Percentiles rank a stretch among this genome's conserved stretches.
These are phyloP conservation scores for Neurospora sp. DNA, from an alignment of 2,329 filamentous ascomycete genomes.

Conservation along the genomic window DNA sequence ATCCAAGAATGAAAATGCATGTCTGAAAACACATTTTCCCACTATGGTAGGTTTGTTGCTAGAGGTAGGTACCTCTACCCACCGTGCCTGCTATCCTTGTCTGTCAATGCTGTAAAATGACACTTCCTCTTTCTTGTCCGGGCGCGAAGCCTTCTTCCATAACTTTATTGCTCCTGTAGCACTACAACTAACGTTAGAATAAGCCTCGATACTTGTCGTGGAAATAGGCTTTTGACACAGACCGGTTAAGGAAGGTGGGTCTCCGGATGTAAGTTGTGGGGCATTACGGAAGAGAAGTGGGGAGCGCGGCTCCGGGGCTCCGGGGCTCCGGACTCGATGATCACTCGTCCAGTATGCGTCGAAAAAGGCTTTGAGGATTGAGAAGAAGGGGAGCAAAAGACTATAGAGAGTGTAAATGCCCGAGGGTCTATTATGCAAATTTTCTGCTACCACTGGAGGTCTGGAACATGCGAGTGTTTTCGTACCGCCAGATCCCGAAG, in stretches of 20 bases:
- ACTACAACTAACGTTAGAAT: no score
- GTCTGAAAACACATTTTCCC: no score
- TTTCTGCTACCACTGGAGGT: not conserved
- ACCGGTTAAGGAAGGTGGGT: not conserved
- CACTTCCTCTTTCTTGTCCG: not conserved
- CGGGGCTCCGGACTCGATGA: not conserved
- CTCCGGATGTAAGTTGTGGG: not conserved
- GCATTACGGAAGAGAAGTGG: not conserved
- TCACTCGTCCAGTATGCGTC: not conserved
- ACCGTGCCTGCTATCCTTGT: not conserved
- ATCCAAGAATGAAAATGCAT: no score
- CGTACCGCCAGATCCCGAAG: not conserved
- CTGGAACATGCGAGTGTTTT: not conserved
- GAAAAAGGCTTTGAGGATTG: no score
- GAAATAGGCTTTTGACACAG: not conserved
- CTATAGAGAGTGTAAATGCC: no score
- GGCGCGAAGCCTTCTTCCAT: not conserved
- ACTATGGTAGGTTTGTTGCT: not conserved
- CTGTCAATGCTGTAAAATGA: not conserved
- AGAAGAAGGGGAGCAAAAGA: not conserved
- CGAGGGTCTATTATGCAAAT: not conserved
- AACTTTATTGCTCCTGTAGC: not conserved
- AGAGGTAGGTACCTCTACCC: not conserved
- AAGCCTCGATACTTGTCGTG: not conserved
- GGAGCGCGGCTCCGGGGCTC: not conserved